Evolutionary conservation across 805 yeast species (phyloP).

Genomic region (Monosporozyma siamensis): DNA sequence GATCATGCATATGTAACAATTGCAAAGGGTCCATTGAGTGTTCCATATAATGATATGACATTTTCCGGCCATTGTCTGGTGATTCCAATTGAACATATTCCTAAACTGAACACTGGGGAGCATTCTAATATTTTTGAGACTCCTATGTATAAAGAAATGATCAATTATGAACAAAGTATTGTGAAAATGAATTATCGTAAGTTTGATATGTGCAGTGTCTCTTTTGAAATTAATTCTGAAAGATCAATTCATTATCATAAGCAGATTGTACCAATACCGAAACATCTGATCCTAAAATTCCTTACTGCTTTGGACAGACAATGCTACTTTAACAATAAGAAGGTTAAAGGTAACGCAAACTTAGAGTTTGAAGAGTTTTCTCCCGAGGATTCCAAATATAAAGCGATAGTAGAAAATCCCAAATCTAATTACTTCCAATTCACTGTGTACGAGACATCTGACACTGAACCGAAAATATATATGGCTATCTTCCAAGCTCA

Average conservation of each 20-base stretch:
- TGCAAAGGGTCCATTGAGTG: constrained; percentile 79
- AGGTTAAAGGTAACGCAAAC: constrained; percentile 34
- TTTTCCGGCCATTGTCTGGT: constrained; percentile 79
- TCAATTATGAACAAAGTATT: constrained; percentile 39
- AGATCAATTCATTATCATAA: constrained; percentile 66
- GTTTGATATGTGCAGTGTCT: constrained; percentile 43
- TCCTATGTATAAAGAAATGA: constrained; percentile 36
- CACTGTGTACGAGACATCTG: constrained; percentile 29
- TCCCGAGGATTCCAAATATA: constrained; percentile 20
- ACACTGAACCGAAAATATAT: constrained; percentile 25
- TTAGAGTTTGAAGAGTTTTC: constrained; percentile 35
- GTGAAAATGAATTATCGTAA: constrained; percentile 38
- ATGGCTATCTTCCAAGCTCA: constrained; percentile 26
- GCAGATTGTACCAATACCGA: constrained; percentile 66
- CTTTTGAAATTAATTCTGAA: constrained; percentile 59
- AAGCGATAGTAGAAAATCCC: constrained; percentile 22
- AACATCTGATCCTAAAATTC: constrained; percentile 36
- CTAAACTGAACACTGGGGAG: constrained; percentile 32
- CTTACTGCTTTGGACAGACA: constrained; percentile 39
- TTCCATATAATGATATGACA: constrained; percentile 37
- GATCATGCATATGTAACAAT: constrained; percentile 56
- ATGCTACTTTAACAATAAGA: constrained; percentile 39
- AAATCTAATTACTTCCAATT: constrained; percentile 28
- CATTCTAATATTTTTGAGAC: constrained; percentile 1
- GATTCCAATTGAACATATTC: constrained; percentile 67